Evolutionary conservation across 225 moss, liverwort and hornwort species (phyloP).

Genomic region (Marchantia paleacea): DNA sequence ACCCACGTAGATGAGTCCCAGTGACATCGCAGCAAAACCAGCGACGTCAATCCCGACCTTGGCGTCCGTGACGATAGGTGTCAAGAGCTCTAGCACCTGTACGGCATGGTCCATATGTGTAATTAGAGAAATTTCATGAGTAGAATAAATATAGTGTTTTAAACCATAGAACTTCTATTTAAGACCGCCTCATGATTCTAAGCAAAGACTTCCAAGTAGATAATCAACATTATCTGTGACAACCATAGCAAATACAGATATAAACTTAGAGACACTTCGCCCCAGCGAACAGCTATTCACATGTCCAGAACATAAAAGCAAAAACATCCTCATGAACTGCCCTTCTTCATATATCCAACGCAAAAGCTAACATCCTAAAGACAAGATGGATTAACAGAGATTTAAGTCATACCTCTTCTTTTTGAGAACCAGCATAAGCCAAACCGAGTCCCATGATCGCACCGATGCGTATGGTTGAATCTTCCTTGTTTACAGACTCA

Average conservation of each 20-base stretch:
- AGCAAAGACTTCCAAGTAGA: no score
- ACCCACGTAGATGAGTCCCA: conserved; percentile 91
- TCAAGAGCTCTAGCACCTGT: conserved; percentile 89
- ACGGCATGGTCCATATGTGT: conserved; percentile 1
- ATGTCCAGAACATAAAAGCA: no score
- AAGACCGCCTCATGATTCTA: no score
- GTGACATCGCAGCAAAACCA: conserved; percentile 86
- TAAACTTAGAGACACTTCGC: no score
- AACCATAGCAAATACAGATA: no score
- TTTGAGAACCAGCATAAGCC: conserved; percentile 97
- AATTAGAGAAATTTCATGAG: background rate
- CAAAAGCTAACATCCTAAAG: background rate
- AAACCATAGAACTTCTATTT: background rate
- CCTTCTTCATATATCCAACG: background rate
- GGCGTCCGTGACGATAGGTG: conserved; percentile 81
- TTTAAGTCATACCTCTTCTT: conserved; percentile 62
- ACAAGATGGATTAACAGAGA: background rate
- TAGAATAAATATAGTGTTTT: background rate
- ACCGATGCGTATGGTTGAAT: conserved; percentile 80
- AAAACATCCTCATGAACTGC: no score
- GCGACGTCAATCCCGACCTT: conserved; percentile 82
- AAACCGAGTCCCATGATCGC: conserved; percentile 98
- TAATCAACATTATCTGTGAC: no score
- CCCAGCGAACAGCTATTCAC: no score
- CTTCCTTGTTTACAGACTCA: conserved; percentile 84